Evolutionary conservation across 768 basidiomycete genomes (phyloP), one percentile per base, ranked within the genome.

Genomic region (Tephrocybe sp.): DNA sequence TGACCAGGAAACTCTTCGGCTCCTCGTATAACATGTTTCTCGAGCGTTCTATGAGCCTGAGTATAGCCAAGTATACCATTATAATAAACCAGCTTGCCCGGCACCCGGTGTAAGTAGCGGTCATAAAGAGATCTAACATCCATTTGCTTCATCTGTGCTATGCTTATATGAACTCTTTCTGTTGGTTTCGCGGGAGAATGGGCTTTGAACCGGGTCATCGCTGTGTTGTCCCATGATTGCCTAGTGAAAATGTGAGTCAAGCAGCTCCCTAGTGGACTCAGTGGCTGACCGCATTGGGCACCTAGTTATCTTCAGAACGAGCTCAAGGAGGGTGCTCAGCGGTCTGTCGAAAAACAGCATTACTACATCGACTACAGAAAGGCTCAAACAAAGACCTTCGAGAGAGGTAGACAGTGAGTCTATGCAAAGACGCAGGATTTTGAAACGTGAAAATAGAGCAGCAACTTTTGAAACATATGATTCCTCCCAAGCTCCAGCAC

Each of bases 291-390:
- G n/a, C 49, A 51, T 48, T 15, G 19, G 11, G 11, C 43, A 5
- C 25, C 16, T 35, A 95, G 92, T 39, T 87, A 92, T 63, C 87
- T 91, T 35, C 91, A 93, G 62, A 93, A 93, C 54, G 92, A 95
- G 70, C 80, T 93, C 58, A 90, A 91, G 64, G 91, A 93, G 64
- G 89, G 89, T 44, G 88, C 89, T 36, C 87, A 89, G 66, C 84
- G 95, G 52, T 87, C 89, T 52, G 86, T 89, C 51, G 88, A 87
- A 54, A 86, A 87, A 60, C 87, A 91, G 62, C 98, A 98, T 74
- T 99, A 91, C 74, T 98, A 92, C 70, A 89, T 99, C 64, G 87
- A 99, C 71, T 94, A 96, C n/a, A n/a, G n/a, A n/a, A n/a, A n/a
- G n/a, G n/a, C n/a, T n/a, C n/a, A n/a, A n/a, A n/a, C n/a, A n/a